These are phyloP conservation scores for Rhizomucor pusillus DNA, from an alignment of 371 early-diverging fungal species.

Conservation along the genomic window DNA sequence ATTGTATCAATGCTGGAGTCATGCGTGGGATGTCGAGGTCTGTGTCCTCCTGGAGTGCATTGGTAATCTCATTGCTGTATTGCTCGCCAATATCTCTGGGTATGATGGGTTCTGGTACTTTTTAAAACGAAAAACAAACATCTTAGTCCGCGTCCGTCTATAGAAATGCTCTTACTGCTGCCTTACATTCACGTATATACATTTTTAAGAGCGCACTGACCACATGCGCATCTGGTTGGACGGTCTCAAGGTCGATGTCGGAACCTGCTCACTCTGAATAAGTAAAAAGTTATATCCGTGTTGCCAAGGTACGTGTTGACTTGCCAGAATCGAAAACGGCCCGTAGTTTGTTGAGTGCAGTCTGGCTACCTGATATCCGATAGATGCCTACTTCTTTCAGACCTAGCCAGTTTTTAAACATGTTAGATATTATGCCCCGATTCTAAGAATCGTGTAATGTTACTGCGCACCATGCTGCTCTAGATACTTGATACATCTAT, in stretches of 20 bases:
- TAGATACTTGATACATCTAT: slow-evolving; percentile 78
- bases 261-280: slow-evolving; percentile 25
- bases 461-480: slow-evolving; percentile 47
- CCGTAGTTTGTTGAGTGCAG: slow-evolving; percentile 52
- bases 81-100: slow-evolving; percentile 25
- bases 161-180: too few species aligned
- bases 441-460: too few species aligned
- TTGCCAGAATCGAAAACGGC: slow-evolving; percentile 53
- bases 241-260: slow-evolving; percentile 51
- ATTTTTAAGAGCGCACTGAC: slow-evolving; percentile 83
- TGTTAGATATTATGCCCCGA: too few species aligned
- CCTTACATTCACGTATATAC: slow-evolving; percentile 73
- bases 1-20: slow-evolving; percentile 17
- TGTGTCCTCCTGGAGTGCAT: background rate
- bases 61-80: slow-evolving; percentile 12
- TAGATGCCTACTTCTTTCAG: slow-evolving; percentile 60
- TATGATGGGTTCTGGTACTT: slow-evolving; percentile 48
- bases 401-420: slow-evolving; percentile 26
- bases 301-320: background rate
- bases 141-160: background rate
- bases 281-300: background rate
- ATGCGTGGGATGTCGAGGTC: slow-evolving; percentile 16
- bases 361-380: slow-evolving; percentile 55
- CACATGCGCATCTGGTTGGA: slow-evolving; percentile 71
- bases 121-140: background rate